Percentiles rank a stretch among this genome's conserved stretches.
Evolutionary conservation across 768 basidiomycete species (phyloP).

Genomic region (Gymnopilus dilepis): DNA sequence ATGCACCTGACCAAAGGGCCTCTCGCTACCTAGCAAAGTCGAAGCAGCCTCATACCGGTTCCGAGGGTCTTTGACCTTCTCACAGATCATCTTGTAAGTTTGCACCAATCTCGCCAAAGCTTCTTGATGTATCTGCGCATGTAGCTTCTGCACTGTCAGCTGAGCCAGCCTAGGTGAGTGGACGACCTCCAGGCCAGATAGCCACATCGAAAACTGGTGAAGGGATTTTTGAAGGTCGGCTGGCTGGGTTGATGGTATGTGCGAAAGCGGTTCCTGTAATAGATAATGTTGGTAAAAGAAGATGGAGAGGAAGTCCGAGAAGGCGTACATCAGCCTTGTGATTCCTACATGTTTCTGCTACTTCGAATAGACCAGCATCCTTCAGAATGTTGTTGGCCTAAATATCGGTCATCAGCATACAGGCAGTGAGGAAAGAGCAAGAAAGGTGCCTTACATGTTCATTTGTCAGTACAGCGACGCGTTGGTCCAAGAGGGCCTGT

Average conservation of each 20-base stretch:
- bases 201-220: constrained; percentile 79
- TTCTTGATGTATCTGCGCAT: constrained; percentile 73
- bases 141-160: constrained; percentile 69
- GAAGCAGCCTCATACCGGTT: constrained; percentile 92
- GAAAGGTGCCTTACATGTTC: constrained; percentile 72
- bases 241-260: constrained; percentile 68
- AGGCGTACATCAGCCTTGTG: constrained; percentile 45
- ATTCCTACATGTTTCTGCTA: constrained; percentile 48
- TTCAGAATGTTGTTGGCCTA: constrained; percentile 56
- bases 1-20: constrained; percentile 82
- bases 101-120: constrained; percentile 71
- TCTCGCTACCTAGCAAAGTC: constrained; percentile 80
- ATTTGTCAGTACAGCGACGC: constrained; percentile 68
- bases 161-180: constrained; percentile 81
- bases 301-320: neutral
- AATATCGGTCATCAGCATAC: constrained; percentile 2
- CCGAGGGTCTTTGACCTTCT: constrained; percentile 72
- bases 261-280: constrained; percentile 72
- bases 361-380: constrained; percentile 58
- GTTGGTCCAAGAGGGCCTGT: constrained; percentile 61
- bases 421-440: neutral
- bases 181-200: constrained; percentile 80
- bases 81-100: constrained; percentile 77
- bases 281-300: neutral
- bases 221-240: constrained; percentile 66